Base-by-base conservation (phyloP, 1,284 basidiomycete species). In the Apiotrichum laibachii region DNA sequence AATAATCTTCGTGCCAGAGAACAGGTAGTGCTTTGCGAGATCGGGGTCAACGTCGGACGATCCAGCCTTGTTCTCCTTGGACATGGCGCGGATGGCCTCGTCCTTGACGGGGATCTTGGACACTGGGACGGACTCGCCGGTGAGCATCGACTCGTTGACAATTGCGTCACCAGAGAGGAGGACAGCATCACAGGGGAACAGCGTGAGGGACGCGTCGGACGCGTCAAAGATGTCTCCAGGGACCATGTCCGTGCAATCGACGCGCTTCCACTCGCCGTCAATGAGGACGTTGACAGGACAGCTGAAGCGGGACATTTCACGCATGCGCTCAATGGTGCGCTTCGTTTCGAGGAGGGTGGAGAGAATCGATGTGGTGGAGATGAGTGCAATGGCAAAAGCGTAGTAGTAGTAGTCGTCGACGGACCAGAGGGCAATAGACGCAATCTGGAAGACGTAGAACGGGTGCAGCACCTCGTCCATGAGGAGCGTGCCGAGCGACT, bases 381-480 rank as follows among this genome's bases (percentile, higher is more conserved):
- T 99, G 54, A 95, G 80, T 40, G 88, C 92, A 66, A 99, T 99
- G 70, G 94, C 98, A 68, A 95, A 95, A 3, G 95, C 96, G 75
- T 99, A 99, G 73, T 96, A 97, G 75, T 90, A 95, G 72, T 97
- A 94, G 72, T 98, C 85, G 70, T 99, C 96, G 56, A 98, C 69
- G 4, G 88, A 89, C 96, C 96, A 99, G 12, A 99, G 80, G 26
- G 91, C 80, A 67, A 99, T 90, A 63, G 92, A 96, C 50, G 93
- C 93, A 66, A 99, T 88, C 83, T 99, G 96, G 77, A 99, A 99
- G 57, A 99, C 89, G 72, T 96, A 97, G 79, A 97, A 97, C 0
- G 93, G 93, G 73, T 97, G 93, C 37, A 97, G 88, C 53, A 93
- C 84, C 83, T 97, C 96, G 68, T 99, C 93, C 44, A 98, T 80